phyloP scores from a whole-genome alignment of 1,284 basidiomycete genomes.

The Cutaneotrichosporon spelunceum region DNA sequence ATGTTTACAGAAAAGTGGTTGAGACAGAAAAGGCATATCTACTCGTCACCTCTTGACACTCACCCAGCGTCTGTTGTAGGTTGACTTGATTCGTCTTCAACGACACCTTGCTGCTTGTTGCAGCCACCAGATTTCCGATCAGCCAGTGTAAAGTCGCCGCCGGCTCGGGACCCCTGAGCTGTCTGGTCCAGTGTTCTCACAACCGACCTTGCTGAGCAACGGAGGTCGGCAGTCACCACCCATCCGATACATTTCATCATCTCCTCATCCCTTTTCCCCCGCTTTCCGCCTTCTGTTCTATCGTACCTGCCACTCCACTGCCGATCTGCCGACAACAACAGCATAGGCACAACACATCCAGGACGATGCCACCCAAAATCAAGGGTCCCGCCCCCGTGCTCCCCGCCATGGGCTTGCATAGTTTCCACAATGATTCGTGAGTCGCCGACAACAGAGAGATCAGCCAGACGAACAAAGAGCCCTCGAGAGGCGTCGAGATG shows the following conservation, averaged over 20 bases:
- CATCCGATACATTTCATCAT: background rate
- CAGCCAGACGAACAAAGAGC: background rate
- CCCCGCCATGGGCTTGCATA: constrained; percentile 48
- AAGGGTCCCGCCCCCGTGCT: constrained; percentile 47
- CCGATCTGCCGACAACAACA: background rate
- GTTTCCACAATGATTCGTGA: constrained; percentile 51
- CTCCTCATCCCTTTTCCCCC: background rate
- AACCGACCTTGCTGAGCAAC: no score
- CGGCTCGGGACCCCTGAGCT: background rate
- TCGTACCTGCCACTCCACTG: background rate
- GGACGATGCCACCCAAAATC: constrained; percentile 22
- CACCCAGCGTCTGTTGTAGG: no score
- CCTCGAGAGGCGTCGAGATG: background rate
- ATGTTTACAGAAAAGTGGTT: no score
- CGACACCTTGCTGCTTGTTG: no score
- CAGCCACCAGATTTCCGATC: no score
- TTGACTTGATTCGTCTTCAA: no score
- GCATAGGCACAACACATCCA: background rate
- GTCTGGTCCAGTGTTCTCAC: no score
- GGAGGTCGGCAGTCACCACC: background rate
- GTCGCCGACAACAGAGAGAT: constrained; percentile 12
- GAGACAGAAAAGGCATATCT: no score
- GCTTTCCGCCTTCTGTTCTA: background rate
- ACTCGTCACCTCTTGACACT: no score
- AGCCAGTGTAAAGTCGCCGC: no score